Evolutionary conservation across 2,329 filamentous ascomycete species (phyloP).

Genomic region (Microcyclospora tardicrescens): DNA sequence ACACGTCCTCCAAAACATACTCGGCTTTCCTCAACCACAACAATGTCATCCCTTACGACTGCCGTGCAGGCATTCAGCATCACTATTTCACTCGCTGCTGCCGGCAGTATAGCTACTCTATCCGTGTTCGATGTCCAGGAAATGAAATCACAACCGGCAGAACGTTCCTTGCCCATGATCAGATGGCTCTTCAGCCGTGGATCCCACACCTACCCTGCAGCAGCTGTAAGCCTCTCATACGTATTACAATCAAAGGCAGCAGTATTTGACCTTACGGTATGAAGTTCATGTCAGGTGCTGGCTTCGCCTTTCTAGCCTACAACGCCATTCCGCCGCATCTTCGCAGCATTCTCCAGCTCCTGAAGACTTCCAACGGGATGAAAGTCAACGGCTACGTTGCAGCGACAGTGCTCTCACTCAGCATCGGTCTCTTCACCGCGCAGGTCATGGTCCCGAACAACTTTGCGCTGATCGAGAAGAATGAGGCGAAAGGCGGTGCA

Average conservation of each 20-base stretch:
- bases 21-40: no score
- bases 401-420: conserved; percentile 11
- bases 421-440: conserved; percentile 14
- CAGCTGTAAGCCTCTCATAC: conserved; percentile 3
- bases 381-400: conserved; percentile 11
- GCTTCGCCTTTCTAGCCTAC: conserved; percentile 16
- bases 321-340: conserved; percentile 5
- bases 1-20: no score
- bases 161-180: conserved; percentile 12
- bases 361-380: conserved; percentile 7
- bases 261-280: not conserved
- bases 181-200: conserved; percentile 17
- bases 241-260: not conserved
- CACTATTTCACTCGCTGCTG: conserved; percentile 11
- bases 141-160: conserved; percentile 15
- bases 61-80: conserved; percentile 7
- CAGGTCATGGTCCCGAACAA: conserved; percentile 16
- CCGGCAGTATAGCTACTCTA: conserved; percentile 13
- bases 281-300: conserved; percentile 6
- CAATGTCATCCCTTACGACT: no score
- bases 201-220: conserved; percentile 15
- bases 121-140: conserved; percentile 15
- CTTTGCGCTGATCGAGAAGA: conserved; percentile 18
- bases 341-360: conserved; percentile 1
- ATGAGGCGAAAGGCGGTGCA: conserved; percentile 14